Evolutionary conservation across 805 yeast genomes (phyloP), one percentile per base, ranked within the genome.

Genomic region (Brettanomyces sp.): DNA sequence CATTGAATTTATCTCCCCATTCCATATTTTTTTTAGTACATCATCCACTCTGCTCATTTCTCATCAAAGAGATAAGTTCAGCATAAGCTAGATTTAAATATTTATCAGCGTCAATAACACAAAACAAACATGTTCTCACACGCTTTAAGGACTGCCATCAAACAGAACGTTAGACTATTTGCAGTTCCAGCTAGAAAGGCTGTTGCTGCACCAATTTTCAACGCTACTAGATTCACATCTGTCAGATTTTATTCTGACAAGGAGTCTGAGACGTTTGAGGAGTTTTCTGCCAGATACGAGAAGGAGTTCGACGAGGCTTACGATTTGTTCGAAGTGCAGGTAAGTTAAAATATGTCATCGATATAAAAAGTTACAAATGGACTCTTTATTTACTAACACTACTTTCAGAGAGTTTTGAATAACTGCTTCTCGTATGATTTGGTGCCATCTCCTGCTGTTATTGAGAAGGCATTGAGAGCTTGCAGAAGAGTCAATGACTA

Each of bases 401-500:
- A 12, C 8, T 8, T 35, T 8, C 22, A 79, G 74, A 87, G 99
- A 76, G 90, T 93, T 51, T 79, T 93, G 66, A 93, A 95, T 82
- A 93, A 93, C 75, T 89, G 95, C 70, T 93, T 93, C 76, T 86
- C 98, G 13, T 93, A 93, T 76, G 99, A 93, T 72, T 80, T 93
- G 69, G 99, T 93, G 47, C 99, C 99, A 56, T 91, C 99, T 30
- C 99, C 99, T 56, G 79, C 85, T 51, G 98, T 93, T 52, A 77
- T 93, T 63, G 96, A 87, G 72, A 86, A 85, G 71, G 99, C 99
- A 42, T 77, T 93, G 65, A 82, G 86, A 73, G 99, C 99, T 42
- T 90, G 97, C 59, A 90, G 99, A 82, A 87, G 98, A 73, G 98
- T 93, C 56, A 88, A 93, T 71, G 99, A 93, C 74, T 87, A 87